Percentiles rank a stretch among this genome's conserved stretches.
phyloP scores from a whole-genome alignment of 371 early-diverging fungal species.

The Apophysomyces sp. region DNA sequence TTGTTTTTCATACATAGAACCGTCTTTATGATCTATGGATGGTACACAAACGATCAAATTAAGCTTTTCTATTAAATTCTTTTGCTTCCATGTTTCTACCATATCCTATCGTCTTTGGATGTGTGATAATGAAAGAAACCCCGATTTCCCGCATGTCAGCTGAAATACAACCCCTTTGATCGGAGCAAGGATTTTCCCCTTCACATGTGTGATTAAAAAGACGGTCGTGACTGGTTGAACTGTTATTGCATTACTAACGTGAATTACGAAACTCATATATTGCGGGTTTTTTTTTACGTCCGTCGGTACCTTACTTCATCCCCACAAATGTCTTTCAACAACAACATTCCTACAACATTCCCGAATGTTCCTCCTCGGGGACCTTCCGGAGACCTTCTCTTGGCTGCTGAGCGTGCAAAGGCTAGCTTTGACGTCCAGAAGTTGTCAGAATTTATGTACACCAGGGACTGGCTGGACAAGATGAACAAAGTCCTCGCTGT shows the following conservation, averaged over 20 bases:
- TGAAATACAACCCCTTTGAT: too few relatives aligned
- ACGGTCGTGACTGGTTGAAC: too few relatives aligned
- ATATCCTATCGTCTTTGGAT: too few relatives aligned
- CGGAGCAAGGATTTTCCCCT: too few relatives aligned
- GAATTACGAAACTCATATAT: constrained; percentile 1
- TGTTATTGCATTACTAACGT: background rate
- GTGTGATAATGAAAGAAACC: too few relatives aligned
- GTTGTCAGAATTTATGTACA: constrained; percentile 54
- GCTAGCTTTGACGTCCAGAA: constrained; percentile 54
- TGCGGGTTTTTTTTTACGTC: background rate
- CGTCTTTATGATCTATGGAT: background rate
- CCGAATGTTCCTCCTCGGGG: constrained; percentile 53
- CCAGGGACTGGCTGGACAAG: constrained; percentile 49
- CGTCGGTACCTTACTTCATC: background rate
- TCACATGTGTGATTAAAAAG: too few relatives aligned
- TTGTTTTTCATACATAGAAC: background rate
- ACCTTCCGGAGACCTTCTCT: constrained; percentile 58
- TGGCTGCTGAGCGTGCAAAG: constrained; percentile 59
- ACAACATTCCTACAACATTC: constrained; percentile 46
- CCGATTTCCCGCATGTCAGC: too few relatives aligned
- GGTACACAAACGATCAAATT: too few relatives aligned
- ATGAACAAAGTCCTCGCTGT: constrained; percentile 50
- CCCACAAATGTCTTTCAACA: constrained; percentile 24
- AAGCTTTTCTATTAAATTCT: too few relatives aligned
- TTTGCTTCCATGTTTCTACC: too few relatives aligned